Evolutionary conservation across 805 yeast species (phyloP).

Genomic region (Starmerella asiatica): DNA sequence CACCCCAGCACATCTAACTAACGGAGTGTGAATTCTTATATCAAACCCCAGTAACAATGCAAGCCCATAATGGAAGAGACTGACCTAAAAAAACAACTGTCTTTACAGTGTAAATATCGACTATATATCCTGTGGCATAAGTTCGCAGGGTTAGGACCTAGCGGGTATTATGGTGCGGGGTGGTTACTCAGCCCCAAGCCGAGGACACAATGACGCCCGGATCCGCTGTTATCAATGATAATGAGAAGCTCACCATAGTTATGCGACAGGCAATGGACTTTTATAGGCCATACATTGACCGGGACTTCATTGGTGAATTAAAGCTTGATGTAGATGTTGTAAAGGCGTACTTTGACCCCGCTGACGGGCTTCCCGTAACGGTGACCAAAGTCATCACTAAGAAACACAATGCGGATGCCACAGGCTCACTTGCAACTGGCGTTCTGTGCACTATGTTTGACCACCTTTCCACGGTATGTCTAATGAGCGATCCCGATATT

Average conservation of each 20-base stretch:
- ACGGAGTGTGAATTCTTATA: too few relatives aligned
- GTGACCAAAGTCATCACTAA: constrained; percentile 4
- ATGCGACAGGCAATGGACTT: neutral
- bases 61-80: too few relatives aligned
- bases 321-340: constrained; percentile 1
- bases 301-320: constrained; percentile 10
- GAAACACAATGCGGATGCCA: constrained; percentile 4
- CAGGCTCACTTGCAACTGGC: constrained; percentile 12
- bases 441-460: constrained; percentile 13
- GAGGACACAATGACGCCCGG: too few relatives aligned
- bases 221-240: neutral
- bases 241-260: neutral
- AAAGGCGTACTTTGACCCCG: constrained; percentile 10
- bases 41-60: too few relatives aligned
- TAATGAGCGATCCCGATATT: constrained; percentile 8
- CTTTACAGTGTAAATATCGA: too few relatives aligned
- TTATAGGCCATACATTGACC: too few relatives aligned
- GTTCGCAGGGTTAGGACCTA: too few relatives aligned
- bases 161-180: too few relatives aligned
- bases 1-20: too few relatives aligned
- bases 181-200: too few relatives aligned
- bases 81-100: too few relatives aligned
- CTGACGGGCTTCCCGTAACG: constrained; percentile 13
- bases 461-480: constrained; percentile 10
- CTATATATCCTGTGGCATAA: too few relatives aligned